phyloP scores from a whole-genome alignment of 83 land plant species.

The Picea abies region DNA sequence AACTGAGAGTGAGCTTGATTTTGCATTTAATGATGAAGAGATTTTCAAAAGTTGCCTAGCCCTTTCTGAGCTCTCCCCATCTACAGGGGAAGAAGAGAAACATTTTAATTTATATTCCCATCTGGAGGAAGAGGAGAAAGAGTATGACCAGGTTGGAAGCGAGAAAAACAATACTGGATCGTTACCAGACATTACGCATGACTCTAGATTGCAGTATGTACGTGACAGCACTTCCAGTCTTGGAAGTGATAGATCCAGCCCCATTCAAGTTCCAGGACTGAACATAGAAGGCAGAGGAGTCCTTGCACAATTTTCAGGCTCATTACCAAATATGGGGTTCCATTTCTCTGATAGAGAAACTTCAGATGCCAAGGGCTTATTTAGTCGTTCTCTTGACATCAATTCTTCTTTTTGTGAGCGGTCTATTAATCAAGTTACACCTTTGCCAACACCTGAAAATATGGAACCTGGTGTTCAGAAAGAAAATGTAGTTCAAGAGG shows the following conservation, averaged over 20 bases:
- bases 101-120: neutral
- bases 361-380: neutral
- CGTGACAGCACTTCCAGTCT: neutral
- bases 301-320: neutral
- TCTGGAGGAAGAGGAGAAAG: slow-evolving; percentile 1
- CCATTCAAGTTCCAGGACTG: neutral
- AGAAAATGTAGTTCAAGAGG: slow-evolving; percentile 17
- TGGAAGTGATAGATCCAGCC: neutral
- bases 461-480: neutral
- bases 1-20: slow-evolving; percentile 13
- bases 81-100: slow-evolving; percentile 8
- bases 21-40: slow-evolving; percentile 16
- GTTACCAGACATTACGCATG: neutral
- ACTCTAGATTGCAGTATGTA: neutral
- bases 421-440: neutral
- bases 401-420: neutral
- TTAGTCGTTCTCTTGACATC: slow-evolving; percentile 7
- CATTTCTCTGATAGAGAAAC: neutral
- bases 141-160: neutral
- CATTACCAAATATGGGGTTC: neutral
- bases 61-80: slow-evolving; percentile 29
- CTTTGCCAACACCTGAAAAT: neutral
- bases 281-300: neutral
- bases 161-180: neutral
- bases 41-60: slow-evolving; percentile 51